Percentiles rank a stretch among this genome's conserved stretches.
Conservation (phyloP, 495 filamentous ascomycete species). For the Antarctomyces pellizariae region DNA sequence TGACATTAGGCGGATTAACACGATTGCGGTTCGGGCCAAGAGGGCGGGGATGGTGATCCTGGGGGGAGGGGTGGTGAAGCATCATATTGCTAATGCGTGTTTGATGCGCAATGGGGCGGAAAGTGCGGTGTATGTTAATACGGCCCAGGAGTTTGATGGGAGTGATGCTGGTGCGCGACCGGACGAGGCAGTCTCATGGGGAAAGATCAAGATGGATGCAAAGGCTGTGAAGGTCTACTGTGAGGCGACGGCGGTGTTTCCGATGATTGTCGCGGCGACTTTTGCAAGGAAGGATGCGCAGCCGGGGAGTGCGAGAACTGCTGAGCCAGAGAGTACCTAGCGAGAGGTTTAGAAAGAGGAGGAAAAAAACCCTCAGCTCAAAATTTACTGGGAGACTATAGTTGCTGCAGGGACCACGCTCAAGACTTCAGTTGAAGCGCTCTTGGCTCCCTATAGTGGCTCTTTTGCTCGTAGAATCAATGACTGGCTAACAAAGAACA, state of each 20-base stretch:
- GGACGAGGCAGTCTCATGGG: constrained; percentile 95
- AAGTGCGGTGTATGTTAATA: constrained; percentile 90
- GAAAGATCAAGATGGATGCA: constrained; percentile 78
- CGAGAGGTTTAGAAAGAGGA: constrained; percentile 1
- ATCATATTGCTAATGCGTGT: constrained; percentile 93
- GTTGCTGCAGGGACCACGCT: too few relatives aligned
- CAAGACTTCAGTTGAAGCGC: too few relatives aligned
- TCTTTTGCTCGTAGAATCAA: too few relatives aligned
- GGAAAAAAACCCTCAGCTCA: too few relatives aligned
- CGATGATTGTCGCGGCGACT: constrained; percentile 82
- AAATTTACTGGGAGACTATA: too few relatives aligned
- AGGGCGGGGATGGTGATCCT: constrained; percentile 83
- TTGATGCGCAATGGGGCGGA: constrained; percentile 95
- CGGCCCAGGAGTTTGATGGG: constrained; percentile 88
- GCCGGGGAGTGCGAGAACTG: neutral
- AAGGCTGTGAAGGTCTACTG: constrained; percentile 84
- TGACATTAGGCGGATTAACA: constrained; percentile 76
- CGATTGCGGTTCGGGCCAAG: constrained; percentile 60
- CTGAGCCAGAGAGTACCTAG: neutral
- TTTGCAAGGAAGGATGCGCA: constrained; percentile 43
- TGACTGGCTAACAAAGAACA: too few relatives aligned
- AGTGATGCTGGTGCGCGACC: constrained; percentile 90
- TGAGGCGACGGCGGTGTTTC: constrained; percentile 82
- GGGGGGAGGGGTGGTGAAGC: constrained; percentile 82
- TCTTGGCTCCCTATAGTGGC: too few relatives aligned